These are phyloP conservation scores for Nitzschia palea DNA, from an alignment of 108 stramenopile genomes.

Conservation along the genomic window DNA sequence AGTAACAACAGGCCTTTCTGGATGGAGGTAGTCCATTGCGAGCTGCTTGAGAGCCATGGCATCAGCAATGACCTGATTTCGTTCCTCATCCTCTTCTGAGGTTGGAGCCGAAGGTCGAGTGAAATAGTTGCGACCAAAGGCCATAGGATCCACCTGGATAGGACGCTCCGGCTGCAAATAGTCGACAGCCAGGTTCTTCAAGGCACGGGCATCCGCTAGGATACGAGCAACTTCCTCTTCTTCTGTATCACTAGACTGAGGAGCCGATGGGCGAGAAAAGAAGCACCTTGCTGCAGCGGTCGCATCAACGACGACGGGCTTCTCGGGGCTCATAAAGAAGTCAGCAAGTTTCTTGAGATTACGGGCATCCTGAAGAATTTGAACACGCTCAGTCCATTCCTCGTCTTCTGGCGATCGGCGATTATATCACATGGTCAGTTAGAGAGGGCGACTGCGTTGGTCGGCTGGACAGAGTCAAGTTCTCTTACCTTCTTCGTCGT, in stretches of 20 bases:
- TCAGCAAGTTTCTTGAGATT: constrained; percentile 58
- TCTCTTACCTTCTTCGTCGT: constrained; percentile 44
- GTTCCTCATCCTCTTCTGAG: constrained; percentile 49
- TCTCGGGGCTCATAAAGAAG: constrained; percentile 65
- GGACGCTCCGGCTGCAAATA: constrained; percentile 37
- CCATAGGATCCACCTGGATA: constrained; percentile 1
- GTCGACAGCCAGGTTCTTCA: constrained; percentile 42
- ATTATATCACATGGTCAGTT: not conserved
- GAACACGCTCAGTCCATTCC: constrained; percentile 67
- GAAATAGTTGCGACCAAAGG: constrained; percentile 62
- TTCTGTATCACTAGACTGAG: constrained; percentile 17
- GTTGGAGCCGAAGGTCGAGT: constrained; percentile 48
- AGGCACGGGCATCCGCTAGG: constrained; percentile 26
- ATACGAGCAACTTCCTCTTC: constrained; percentile 25
- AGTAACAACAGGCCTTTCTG: constrained; percentile 34
- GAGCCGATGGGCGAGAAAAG: constrained; percentile 53
- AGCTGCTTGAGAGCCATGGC: constrained; percentile 42
- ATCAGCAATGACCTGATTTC: constrained; percentile 54
- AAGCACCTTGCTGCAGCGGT: constrained; percentile 49
- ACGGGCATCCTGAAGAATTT: constrained; percentile 65
- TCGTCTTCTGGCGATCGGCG: constrained; percentile 25
- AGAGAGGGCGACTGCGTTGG: no score
- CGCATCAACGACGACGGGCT: constrained; percentile 41
- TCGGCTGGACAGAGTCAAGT: no score
- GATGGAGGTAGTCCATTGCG: constrained; percentile 38